Conservation (phyloP, 768 basidiomycete species). For the Pleurotus eryngii region DNA sequence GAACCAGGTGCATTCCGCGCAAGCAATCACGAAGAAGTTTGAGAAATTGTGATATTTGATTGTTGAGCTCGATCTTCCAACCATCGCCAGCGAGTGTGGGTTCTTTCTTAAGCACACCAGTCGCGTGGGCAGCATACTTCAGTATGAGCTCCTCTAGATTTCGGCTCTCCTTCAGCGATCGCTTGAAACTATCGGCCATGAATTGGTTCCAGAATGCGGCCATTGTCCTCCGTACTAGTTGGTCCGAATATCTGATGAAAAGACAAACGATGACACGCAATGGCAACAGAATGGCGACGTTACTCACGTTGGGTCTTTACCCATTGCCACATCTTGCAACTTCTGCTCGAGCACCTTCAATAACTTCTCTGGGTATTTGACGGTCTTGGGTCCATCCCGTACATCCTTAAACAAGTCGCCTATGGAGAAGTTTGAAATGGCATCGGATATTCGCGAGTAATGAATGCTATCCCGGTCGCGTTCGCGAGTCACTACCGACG, state of each 20-base stretch:
- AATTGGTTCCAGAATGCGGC: conserved; percentile 92
- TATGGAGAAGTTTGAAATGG: conserved; percentile 62
- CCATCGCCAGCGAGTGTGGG: conserved; percentile 78
- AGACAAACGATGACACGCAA: conserved; percentile 4
- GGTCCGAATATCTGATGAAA: conserved; percentile 77
- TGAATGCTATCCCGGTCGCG: conserved; percentile 54
- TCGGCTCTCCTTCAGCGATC: conserved; percentile 92
- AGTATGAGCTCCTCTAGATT: conserved; percentile 98
- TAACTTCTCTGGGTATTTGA: conserved; percentile 93
- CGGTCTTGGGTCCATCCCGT: conserved; percentile 75
- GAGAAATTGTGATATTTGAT: conserved; percentile 88
- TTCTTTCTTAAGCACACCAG: conserved; percentile 85
- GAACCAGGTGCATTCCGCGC: conserved; percentile 67
- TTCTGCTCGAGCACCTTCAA: conserved; percentile 88
- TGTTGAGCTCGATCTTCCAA: conserved; percentile 92
- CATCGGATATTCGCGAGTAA: conserved; percentile 58
- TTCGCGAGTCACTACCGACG: conserved; percentile 29
- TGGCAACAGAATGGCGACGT: background rate
- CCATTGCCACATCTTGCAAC: conserved; percentile 91
- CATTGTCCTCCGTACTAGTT: conserved; percentile 84
- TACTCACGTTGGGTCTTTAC: conserved; percentile 83
- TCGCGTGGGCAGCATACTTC: conserved; percentile 91
- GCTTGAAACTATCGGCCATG: conserved; percentile 78
- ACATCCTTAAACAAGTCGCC: conserved; percentile 81
- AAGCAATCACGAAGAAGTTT: conserved; percentile 82